phyloP scores from a whole-genome alignment of 192 early-diverging fungal genomes.

The Endogone sp. region DNA sequence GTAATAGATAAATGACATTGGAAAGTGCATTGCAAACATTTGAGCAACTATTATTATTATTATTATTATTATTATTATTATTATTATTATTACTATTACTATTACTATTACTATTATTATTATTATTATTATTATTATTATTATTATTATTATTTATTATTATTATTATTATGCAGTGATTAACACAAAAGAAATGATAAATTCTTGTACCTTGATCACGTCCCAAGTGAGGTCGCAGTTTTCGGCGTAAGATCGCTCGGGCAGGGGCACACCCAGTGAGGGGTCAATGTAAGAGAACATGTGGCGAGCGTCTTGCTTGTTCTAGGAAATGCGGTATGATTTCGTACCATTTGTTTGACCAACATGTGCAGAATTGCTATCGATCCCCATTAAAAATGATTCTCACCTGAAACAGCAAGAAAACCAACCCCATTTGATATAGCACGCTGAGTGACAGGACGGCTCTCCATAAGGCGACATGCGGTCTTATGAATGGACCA shows the following conservation, averaged over 20 bases:
- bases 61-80: too few species aligned
- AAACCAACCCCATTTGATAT: constrained; percentile 88
- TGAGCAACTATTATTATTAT: background rate
- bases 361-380: background rate
- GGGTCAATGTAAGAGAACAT: constrained; percentile 80
- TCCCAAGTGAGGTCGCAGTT: constrained; percentile 76
- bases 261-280: constrained; percentile 71
- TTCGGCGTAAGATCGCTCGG: constrained; percentile 91
- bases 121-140: too few species aligned
- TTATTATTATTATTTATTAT: too few species aligned
- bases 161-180: background rate
- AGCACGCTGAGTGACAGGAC: constrained; percentile 81
- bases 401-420: constrained; percentile 83
- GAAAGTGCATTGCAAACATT: too few species aligned
- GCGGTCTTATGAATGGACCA: constrained; percentile 91
- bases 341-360: background rate
- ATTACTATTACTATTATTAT: too few species aligned
- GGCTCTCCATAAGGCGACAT: constrained; percentile 89
- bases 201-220: constrained; percentile 63
- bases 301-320: constrained; percentile 79
- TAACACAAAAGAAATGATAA: too few species aligned
- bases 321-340: constrained; percentile 42
- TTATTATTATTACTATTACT: too few species aligned
- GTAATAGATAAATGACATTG: background rate
- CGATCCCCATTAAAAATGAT: background rate